Evolutionary conservation across 352 stramenopile genomes (phyloP).

Genomic region (Globisporangium canariense): DNA sequence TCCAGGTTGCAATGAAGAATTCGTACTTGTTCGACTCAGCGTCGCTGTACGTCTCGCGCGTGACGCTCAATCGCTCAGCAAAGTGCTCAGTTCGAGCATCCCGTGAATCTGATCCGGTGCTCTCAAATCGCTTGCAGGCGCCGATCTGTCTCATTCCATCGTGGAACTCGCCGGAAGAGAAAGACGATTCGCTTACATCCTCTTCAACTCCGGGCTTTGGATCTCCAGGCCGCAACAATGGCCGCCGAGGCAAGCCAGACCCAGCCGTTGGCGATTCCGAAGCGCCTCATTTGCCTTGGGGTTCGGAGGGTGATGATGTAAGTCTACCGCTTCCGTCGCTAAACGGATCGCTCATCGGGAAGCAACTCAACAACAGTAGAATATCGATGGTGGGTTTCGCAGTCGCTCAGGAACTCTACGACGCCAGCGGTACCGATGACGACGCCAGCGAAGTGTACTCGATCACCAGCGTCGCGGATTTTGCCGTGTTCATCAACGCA

Average conservation of each 20-base stretch:
- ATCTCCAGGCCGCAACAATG: background rate
- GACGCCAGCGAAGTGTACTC: conserved; percentile 14
- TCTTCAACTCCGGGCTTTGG: background rate
- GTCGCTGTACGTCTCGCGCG: background rate
- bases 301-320: background rate
- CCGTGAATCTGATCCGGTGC: background rate
- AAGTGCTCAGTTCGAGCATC: background rate
- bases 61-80: conserved; percentile 6
- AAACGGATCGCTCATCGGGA: conserved; percentile 5
- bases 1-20: background rate
- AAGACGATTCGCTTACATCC: too few relatives aligned
- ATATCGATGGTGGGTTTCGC: conserved; percentile 10
- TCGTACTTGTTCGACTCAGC: background rate
- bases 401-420: background rate
- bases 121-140: background rate
- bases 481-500: conserved; percentile 31
- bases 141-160: conserved; percentile 4
- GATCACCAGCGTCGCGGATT: conserved; percentile 22
- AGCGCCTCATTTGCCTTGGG: background rate
- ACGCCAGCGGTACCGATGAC: too few relatives aligned
- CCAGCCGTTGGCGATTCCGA: background rate
- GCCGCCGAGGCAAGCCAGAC: background rate
- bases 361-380: conserved; percentile 9
- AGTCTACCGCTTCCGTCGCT: background rate
- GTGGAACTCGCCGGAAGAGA: background rate